phyloP scores from a whole-genome alignment of 805 yeast species.

The Zygosaccharomyces siamensis region DNA sequence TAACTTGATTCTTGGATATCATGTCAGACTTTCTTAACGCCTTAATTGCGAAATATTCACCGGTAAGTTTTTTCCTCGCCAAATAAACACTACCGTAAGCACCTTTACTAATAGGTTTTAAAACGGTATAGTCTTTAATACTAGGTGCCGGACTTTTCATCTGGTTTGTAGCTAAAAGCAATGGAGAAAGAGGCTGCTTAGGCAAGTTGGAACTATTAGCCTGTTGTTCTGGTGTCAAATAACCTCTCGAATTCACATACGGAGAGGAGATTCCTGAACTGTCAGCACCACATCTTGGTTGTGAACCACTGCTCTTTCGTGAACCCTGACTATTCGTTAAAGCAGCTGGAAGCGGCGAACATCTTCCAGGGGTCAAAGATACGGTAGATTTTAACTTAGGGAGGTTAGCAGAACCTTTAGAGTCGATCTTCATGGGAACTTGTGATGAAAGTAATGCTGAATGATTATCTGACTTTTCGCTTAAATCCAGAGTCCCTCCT shows the following conservation, averaged over 20 bases:
- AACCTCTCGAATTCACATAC: slow-evolving; percentile 45
- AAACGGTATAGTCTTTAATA: slow-evolving; percentile 80
- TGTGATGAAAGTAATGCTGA: slow-evolving; percentile 7
- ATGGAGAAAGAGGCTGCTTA: slow-evolving; percentile 75
- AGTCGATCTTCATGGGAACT: slow-evolving; percentile 9
- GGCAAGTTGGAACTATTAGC: slow-evolving; percentile 25
- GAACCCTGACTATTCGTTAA: slow-evolving; percentile 27
- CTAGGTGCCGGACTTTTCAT: slow-evolving; percentile 57
- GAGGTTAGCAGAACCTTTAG: slow-evolving; percentile 15
- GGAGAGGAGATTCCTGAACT: slow-evolving; percentile 54
- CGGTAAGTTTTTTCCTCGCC: slow-evolving; percentile 77
- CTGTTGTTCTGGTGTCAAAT: slow-evolving; percentile 33
- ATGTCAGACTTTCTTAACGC: slow-evolving; percentile 88
- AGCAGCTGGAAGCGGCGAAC: slow-evolving; percentile 43
- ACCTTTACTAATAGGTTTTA: slow-evolving; percentile 93
- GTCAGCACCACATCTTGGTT: slow-evolving; percentile 21
- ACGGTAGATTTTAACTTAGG: slow-evolving; percentile 29
- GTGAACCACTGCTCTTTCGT: slow-evolving; percentile 44
- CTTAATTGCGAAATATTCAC: slow-evolving; percentile 93
- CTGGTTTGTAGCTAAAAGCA: slow-evolving; percentile 62
- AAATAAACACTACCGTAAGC: slow-evolving; percentile 95
- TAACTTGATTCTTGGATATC: slow-evolving; percentile 95
- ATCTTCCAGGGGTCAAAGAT: slow-evolving; percentile 49
- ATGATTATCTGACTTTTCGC: slow-evolving; percentile 5
- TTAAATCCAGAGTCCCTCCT: neutral